Percentiles rank a stretch among this genome's conserved stretches.
phyloP scores from a whole-genome alignment of 2,329 filamentous ascomycete genomes.

The Talaromyces sp. region DNA sequence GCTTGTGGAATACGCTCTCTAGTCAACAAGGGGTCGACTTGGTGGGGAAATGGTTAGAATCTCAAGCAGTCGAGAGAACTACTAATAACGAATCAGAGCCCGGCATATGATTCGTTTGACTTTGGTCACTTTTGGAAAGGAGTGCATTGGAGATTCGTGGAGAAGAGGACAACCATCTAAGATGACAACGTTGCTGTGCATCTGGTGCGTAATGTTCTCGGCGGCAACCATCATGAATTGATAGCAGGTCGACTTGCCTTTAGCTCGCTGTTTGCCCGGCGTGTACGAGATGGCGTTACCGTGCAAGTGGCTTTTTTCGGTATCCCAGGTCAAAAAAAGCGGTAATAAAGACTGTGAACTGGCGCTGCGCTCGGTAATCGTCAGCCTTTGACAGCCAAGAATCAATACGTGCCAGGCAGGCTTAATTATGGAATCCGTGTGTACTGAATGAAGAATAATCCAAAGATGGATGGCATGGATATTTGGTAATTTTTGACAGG shows the following conservation, averaged over 20 bases:
- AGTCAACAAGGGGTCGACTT: conserved; percentile 59
- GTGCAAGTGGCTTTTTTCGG: conserved; percentile 17
- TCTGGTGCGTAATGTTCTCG: conserved; percentile 54
- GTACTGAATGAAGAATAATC: no score
- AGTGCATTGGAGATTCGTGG: conserved; percentile 34
- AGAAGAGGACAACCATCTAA: conserved; percentile 50
- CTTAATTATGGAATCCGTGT: no score
- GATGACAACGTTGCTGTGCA: conserved; percentile 55
- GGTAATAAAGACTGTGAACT: no score
- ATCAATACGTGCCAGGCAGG: no score
- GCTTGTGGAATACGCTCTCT: conserved; percentile 63
- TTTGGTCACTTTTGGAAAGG: conserved; percentile 23
- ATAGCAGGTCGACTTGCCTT: conserved; percentile 33
- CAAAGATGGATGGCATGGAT: no score
- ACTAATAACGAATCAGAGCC: background rate
- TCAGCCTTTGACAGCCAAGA: no score
- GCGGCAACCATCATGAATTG: conserved; percentile 45
- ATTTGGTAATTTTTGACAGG: no score
- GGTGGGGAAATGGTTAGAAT: conserved; percentile 55
- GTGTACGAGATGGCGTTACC: conserved; percentile 53
- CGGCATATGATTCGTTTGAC: background rate
- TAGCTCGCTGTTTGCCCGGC: conserved; percentile 31
- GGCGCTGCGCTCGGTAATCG: no score
- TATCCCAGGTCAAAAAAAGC: no score
- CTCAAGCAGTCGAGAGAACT: background rate